Conservation (phyloP, 495 filamentous ascomycete genomes). For the Tirmania nivea region DNA sequence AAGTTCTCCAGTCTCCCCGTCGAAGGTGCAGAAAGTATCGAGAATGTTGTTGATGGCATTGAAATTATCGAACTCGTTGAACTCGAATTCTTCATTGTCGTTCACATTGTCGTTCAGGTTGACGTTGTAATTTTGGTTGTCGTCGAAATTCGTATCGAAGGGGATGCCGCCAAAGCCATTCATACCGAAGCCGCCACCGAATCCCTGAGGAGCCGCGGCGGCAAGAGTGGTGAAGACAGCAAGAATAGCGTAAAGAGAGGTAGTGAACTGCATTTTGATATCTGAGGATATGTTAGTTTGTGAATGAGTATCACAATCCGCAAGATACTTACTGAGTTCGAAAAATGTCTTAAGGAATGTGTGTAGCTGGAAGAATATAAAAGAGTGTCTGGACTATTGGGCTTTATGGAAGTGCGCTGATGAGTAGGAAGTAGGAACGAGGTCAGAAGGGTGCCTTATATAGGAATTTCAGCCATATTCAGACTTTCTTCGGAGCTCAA, state of each 20-base stretch:
- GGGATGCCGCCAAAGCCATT: too few species aligned
- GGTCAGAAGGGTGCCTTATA: too few species aligned
- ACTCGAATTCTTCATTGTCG: background rate
- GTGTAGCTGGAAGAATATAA: too few species aligned
- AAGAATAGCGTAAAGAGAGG: background rate
- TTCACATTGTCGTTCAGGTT: background rate
- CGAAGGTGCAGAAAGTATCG: background rate
- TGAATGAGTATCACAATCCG: too few species aligned
- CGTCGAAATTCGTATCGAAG: background rate
- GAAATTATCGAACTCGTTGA: background rate
- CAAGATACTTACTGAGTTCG: too few species aligned
- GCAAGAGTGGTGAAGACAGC: background rate
- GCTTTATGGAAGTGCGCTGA: too few species aligned
- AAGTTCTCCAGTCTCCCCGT: background rate
- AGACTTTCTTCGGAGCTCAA: too few species aligned
- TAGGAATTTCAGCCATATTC: too few species aligned
- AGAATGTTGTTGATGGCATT: background rate
- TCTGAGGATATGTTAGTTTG: background rate
- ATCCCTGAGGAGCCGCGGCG: background rate
- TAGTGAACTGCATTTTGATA: background rate
- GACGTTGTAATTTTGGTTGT: background rate
- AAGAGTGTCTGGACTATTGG: too few species aligned
- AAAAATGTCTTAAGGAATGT: too few species aligned
- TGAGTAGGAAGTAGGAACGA: too few species aligned
- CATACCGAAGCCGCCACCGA: background rate